phyloP scores from a whole-genome alignment of 2,329 filamentous ascomycete species.

The Aspergillus latus region DNA sequence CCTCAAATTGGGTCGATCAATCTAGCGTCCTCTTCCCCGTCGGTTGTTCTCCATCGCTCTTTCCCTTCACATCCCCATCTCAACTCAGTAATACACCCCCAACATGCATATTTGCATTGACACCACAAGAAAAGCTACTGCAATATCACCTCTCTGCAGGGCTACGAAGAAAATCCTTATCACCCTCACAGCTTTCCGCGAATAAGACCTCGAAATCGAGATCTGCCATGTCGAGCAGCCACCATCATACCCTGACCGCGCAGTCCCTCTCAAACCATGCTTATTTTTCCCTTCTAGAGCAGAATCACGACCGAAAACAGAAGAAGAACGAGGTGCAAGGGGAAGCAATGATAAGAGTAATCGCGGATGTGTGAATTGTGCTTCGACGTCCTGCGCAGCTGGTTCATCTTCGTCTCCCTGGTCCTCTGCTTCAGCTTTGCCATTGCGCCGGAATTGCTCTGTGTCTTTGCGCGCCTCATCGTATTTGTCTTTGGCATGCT shows the following conservation, averaged over 20 bases:
- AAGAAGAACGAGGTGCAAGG: neutral
- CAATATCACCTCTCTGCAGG: conserved; percentile 7
- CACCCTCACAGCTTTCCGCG: neutral
- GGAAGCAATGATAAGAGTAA: neutral
- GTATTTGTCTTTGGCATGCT: neutral
- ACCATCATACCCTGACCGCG: neutral
- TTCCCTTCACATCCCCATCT: no score
- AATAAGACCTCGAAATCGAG: neutral
- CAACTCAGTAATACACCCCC: no score
- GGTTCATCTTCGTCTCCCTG: neutral
- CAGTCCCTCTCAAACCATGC: neutral
- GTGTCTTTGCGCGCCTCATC: neutral
- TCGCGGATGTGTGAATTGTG: neutral
- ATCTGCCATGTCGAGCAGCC: neutral
- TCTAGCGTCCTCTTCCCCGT: no score
- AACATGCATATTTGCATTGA: no score
- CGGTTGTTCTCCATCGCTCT: no score
- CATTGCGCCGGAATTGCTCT: neutral
- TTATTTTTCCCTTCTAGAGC: neutral
- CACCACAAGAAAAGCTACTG: neutral
- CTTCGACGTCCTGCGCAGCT: neutral
- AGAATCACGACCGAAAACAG: neutral
- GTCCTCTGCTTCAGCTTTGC: neutral
- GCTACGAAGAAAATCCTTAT: neutral
- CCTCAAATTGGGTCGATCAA: no score